phyloP scores from a whole-genome alignment of 768 basidiomycete genomes.

The Lyophyllum decastes region DNA sequence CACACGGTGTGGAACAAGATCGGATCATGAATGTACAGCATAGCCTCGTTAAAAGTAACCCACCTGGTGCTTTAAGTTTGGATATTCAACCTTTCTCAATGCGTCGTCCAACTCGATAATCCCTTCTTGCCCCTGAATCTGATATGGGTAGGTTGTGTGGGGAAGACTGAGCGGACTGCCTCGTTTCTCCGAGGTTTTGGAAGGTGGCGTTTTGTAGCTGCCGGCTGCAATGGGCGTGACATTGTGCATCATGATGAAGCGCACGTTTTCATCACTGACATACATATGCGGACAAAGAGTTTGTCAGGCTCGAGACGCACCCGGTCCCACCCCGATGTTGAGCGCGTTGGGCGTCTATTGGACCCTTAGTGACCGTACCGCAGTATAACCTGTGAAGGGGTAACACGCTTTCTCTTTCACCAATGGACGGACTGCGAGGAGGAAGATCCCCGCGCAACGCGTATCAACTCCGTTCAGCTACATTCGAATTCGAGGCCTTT shows the following conservation, averaged over 20 bases:
- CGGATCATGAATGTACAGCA: neutral
- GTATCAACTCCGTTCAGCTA: constrained; percentile 2
- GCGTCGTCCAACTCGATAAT: neutral
- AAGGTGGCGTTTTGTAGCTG: too few relatives aligned
- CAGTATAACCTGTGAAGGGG: neutral
- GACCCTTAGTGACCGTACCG: neutral
- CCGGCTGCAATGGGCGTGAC: neutral
- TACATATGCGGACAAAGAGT: neutral
- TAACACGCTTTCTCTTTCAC: neutral
- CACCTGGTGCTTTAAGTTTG: too few relatives aligned
- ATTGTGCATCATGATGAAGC: neutral
- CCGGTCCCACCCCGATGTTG: neutral
- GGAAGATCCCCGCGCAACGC: neutral
- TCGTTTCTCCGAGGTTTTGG: constrained; percentile 3
- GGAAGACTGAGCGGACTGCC: neutral
- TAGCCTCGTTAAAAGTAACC: too few relatives aligned
- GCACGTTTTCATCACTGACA: neutral
- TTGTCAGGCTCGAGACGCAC: neutral
- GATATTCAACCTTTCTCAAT: too few relatives aligned
- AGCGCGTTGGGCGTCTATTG: neutral
- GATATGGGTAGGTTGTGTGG: neutral
- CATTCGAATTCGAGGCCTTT: constrained; percentile 9
- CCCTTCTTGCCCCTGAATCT: neutral
- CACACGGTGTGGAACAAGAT: neutral
- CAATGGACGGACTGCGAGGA: neutral